Base-by-base conservation (phyloP, 192 early-diverging fungal genomes). In the Podila horticola region DNA sequence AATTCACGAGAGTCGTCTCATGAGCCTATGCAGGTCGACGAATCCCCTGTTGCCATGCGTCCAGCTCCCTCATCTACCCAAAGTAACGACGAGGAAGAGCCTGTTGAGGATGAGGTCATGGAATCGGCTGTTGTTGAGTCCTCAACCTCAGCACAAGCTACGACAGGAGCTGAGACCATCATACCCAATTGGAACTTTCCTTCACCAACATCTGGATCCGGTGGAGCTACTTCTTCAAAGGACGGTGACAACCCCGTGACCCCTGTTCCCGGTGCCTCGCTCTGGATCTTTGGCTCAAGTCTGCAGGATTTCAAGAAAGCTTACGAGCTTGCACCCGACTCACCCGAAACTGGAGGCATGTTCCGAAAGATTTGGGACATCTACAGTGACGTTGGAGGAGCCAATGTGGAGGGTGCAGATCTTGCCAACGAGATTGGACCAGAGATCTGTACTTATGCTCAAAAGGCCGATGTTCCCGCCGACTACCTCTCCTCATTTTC, bases 201-300 rank as follows among this genome's bases (percentile, higher is more conserved):
- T 3, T 62, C 58, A 22, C 71, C 60, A 28, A n/a, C 48, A 17
- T 20, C 62, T 31, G 48, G 48, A 6, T 45, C 50, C 1, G 36
- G n/a, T 41, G 19, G 13, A 6, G 57, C 49, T 30, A 22, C 41
- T 12, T 36, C 64, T 10, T 62, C 31, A 6, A 63, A 67, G 19
- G 62, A 69, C 33, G 41, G 45, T 58, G 26, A 75, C 3, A 26
- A 34, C 1, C 41, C 69, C 2, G 36, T 66, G 1, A 64, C 72
- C 4, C 71, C 74, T 13, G 36, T 73, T 1, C 86, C 58, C 10
- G 85, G 86, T 19, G 81, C 84, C 3, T 84, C 88, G 6, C 67
- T 89, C 20, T 89, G 87, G 88, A 82, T 91, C 41, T 91, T 89
- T 69, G 88, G 87, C 2, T 62, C 84, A 2, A 71, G 75, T 30